Evolutionary conservation across 345 rosid genomes (phyloP), one percentile per base, ranked within the genome.

Genomic region (Turnera subulata): DNA sequence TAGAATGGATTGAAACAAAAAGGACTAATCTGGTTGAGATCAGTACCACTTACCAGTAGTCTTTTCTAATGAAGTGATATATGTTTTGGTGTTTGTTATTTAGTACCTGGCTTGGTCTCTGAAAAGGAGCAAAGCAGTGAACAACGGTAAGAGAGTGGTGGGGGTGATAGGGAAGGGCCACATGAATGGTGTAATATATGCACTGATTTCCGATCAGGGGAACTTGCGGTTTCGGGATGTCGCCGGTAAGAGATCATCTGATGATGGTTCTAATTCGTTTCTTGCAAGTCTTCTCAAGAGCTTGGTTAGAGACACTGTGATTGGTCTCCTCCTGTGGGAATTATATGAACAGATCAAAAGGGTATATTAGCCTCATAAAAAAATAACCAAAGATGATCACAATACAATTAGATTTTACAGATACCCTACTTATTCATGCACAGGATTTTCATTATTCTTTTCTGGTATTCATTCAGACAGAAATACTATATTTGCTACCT

Each of bases 71-170:
- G 1, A 26, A 25, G 47, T 43, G 18, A 16, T 5, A 16, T n/a
- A n/a, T n/a, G n/a, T 35, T 23, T 45, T 73, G 45, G 63, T 23
- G 13, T 24, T 40, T 25, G 20, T 62, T n/a, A n/a, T n/a, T 55
- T 16, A 92, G 98, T 92, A 84, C 73, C 74, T 86, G 15, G 91
- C 95, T 1, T 89, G 98, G 98, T 86, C 95, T 16, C 72, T 86
- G 60, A 86, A 89, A 75, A 77, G 98, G 62, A 86, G 96, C 81
- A 89, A 89, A 70, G 93, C 95, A 0, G 95, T 89, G 77, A 83
- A 84, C 56, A 81, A 76, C 25, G 71, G 87, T 45, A 83, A 76
- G 76, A 79, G 66, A 25, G 95, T 92, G 65, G 95, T 83, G 58
- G 95, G 93, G 24, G 85, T 84, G 63, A 83, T 82, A 0, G 98